These are phyloP conservation scores for Hordeum pubiflorum DNA, from an alignment of 202 grass and related monocot genomes.

Conservation along the genomic window DNA sequence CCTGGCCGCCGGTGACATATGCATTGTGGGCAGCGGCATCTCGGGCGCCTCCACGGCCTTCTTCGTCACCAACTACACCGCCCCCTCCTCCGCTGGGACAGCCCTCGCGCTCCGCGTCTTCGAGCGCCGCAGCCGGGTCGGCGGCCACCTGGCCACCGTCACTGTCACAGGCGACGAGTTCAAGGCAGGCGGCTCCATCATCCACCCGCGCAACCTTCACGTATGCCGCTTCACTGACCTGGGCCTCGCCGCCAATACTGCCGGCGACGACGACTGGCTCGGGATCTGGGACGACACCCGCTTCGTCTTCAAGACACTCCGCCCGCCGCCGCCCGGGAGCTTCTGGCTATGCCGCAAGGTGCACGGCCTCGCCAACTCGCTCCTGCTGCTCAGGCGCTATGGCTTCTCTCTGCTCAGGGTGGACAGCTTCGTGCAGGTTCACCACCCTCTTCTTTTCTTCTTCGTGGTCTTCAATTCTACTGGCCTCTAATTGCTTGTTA, in stretches of 20 bases:
- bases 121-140: not conserved
- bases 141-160: slow-evolving; percentile 7
- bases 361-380: not conserved
- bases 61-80: slow-evolving; percentile 1
- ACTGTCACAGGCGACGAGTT: not conserved
- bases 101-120: slow-evolving; percentile 9
- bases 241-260: slow-evolving; percentile 24
- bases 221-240: slow-evolving; percentile 57
- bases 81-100: not conserved
- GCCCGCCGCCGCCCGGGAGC: not conserved
- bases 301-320: not conserved
- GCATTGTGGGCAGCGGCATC: slow-evolving; percentile 3
- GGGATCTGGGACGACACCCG: not conserved
- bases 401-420: not conserved
- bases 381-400: not conserved
- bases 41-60: slow-evolving; percentile 11
- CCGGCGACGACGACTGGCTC: not conserved
- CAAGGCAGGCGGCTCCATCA: slow-evolving; percentile 25
- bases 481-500: too few species aligned
- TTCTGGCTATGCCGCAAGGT: slow-evolving; percentile 2
- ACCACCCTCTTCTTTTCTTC: not conserved
- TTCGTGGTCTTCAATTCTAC: too few species aligned
- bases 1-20: slow-evolving; percentile 1
- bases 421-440: slow-evolving; percentile 32
- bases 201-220: slow-evolving; percentile 74